These are phyloP conservation scores for Aspergillus bridgeri DNA, from an alignment of 495 filamentous ascomycete genomes.

Conservation along the genomic window DNA sequence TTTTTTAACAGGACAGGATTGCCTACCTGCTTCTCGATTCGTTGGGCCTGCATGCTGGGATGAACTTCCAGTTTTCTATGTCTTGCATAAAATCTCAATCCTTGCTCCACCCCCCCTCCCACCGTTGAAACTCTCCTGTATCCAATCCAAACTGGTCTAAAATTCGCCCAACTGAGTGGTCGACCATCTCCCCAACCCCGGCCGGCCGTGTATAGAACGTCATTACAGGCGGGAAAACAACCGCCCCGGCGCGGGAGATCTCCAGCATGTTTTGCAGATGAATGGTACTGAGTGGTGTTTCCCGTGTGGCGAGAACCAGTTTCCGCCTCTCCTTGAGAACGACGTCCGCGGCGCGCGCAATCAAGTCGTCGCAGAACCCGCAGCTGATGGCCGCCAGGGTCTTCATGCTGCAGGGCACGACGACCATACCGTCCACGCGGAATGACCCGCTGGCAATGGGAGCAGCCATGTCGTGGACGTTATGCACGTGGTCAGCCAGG, in stretches of 20 bases:
- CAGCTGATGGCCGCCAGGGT: constrained; percentile 31
- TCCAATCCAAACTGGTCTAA: constrained; percentile 44
- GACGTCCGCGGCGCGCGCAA: constrained; percentile 44
- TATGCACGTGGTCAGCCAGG: constrained; percentile 36
- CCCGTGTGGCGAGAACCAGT: constrained; percentile 40
- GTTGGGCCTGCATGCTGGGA: no score
- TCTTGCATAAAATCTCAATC: no score
- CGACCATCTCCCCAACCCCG: constrained; percentile 35
- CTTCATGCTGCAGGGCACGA: constrained; percentile 43
- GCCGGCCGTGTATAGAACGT: constrained; percentile 38
- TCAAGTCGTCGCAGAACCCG: constrained; percentile 43
- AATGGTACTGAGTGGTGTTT: constrained; percentile 45
- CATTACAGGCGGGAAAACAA: constrained; percentile 44
- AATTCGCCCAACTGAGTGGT: constrained; percentile 43
- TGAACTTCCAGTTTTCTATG: no score
- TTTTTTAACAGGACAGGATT: no score
- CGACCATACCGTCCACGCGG: constrained; percentile 37
- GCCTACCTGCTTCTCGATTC: no score
- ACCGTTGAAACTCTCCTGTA: constrained; percentile 39
- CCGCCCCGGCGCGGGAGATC: constrained; percentile 31
- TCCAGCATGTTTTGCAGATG: constrained; percentile 46
- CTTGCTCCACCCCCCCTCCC: constrained; percentile 40
- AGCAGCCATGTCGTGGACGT: constrained; percentile 36
- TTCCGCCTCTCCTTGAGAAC: constrained; percentile 44
- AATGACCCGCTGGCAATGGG: constrained; percentile 39